Conservation (phyloP, 768 basidiomycete species). For the Leccinellum albellum region DNA sequence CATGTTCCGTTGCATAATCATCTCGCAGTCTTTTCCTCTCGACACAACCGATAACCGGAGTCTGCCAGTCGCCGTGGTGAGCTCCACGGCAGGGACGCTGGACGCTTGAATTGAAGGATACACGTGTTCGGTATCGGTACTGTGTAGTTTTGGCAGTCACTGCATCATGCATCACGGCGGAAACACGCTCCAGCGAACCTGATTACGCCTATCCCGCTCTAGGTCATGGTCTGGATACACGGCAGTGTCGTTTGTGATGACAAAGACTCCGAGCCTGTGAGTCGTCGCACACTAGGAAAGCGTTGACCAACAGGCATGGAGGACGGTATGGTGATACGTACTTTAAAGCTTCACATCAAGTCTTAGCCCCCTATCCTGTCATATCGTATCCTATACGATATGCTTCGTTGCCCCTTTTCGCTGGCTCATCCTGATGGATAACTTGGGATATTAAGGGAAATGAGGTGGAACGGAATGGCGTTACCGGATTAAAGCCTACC, state of each 20-base stretch:
- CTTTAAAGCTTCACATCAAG: background rate
- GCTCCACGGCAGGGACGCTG: background rate
- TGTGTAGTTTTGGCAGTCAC: background rate
- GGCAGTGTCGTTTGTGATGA: background rate
- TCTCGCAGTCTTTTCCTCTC: background rate
- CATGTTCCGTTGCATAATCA: background rate
- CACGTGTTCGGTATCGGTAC: conserved; percentile 7
- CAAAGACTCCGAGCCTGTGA: background rate
- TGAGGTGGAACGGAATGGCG: background rate
- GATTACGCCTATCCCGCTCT: conserved; percentile 6
- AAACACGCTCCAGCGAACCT: background rate
- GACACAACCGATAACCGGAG: background rate
- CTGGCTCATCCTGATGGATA: conserved; percentile 8
- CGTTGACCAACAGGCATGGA: background rate
- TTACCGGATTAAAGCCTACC: background rate
- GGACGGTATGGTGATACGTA: background rate
- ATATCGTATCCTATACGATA: background rate
- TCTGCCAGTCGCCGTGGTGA: background rate
- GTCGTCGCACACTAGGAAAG: background rate
- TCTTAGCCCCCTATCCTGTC: background rate
- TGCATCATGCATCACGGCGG: background rate
- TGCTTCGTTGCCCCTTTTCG: conserved; percentile 2
- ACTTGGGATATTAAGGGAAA: background rate
- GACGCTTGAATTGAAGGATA: background rate
- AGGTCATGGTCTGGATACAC: background rate